phyloP scores from a whole-genome alignment of 2,329 filamentous ascomycete genomes.

The Fusarium staphyleae region DNA sequence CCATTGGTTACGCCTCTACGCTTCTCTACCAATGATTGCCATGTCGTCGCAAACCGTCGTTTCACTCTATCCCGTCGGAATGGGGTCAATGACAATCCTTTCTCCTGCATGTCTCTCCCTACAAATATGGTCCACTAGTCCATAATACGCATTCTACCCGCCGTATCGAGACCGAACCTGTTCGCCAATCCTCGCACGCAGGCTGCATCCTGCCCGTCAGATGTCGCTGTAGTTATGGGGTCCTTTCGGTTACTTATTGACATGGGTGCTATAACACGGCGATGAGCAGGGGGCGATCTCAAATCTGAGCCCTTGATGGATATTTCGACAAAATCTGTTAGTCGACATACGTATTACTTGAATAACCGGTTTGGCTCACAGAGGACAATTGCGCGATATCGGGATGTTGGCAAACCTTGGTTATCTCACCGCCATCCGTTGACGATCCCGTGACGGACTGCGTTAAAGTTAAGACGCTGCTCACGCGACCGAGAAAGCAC shows the following conservation, averaged over 20 bases:
- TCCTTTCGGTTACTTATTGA: slow-evolving; percentile 24
- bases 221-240: slow-evolving; percentile 22
- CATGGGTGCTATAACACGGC: slow-evolving; percentile 34
- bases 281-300: slow-evolving; percentile 9
- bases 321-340: slow-evolving; percentile 14
- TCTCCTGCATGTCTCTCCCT: slow-evolving; percentile 37
- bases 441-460: slow-evolving; percentile 22
- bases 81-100: slow-evolving; percentile 20
- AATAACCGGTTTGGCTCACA: neutral
- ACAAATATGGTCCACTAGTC: slow-evolving; percentile 24
- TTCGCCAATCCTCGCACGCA: slow-evolving; percentile 37
- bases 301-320: slow-evolving; percentile 2
- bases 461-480: slow-evolving; percentile 20
- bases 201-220: slow-evolving; percentile 25
- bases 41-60: slow-evolving; percentile 22
- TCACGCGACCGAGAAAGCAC: slow-evolving; percentile 29
- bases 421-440: slow-evolving; percentile 29
- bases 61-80: slow-evolving; percentile 35
- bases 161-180: slow-evolving; percentile 26
- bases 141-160: slow-evolving; percentile 26
- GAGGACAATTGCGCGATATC: slow-evolving; percentile 18
- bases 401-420: slow-evolving; percentile 10
- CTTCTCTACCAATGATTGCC: slow-evolving; percentile 38
- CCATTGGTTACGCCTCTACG: slow-evolving; percentile 29
- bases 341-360: neutral